Conservation (phyloP, 1,284 basidiomycete species). For the Ceratorhiza oryzae-sativae region DNA sequence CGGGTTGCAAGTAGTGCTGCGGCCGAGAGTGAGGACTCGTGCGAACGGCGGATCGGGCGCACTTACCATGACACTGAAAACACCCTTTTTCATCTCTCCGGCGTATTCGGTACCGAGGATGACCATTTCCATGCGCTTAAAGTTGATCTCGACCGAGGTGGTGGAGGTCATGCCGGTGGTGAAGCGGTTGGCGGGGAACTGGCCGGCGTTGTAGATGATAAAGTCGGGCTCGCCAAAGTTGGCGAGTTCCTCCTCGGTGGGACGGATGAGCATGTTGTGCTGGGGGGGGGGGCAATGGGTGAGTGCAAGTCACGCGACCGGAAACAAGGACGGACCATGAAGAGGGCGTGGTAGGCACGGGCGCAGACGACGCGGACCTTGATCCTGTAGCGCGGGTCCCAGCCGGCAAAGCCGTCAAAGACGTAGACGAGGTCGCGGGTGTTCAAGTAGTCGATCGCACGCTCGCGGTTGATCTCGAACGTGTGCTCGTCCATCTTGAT, state of each 20-base stretch:
- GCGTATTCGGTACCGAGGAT: constrained; percentile 99
- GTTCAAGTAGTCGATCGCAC: constrained; percentile 99
- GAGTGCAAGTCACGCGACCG: constrained; percentile 36
- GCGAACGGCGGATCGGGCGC: not conserved
- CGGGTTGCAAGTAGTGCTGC: constrained; percentile 96
- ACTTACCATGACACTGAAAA: constrained; percentile 96
- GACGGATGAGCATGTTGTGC: constrained; percentile 99
- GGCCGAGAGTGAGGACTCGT: constrained; percentile 9
- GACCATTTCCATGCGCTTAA: constrained; percentile 99
- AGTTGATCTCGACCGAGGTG: constrained; percentile 99
- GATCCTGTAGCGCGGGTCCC: constrained; percentile 99
- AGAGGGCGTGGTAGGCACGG: constrained; percentile 98
- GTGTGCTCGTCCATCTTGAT: constrained; percentile 99
- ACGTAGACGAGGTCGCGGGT: constrained; percentile 99
- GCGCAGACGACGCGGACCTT: constrained; percentile 99
- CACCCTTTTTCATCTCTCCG: constrained; percentile 99
- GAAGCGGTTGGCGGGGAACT: constrained; percentile 99
- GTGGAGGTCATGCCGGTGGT: constrained; percentile 99
- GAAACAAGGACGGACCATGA: constrained; percentile 80
- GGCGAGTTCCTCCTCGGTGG: constrained; percentile 92
- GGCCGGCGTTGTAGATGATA: constrained; percentile 99
- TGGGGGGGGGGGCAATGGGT: constrained; percentile 53
- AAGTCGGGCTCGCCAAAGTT: constrained; percentile 99
- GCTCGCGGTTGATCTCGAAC: constrained; percentile 99
- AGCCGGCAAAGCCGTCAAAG: constrained; percentile 97